A percentile compares a stretch with the other conserved stretches of the same genome.
These are phyloP conservation scores for Aleurites moluccanus DNA, from an alignment of 441 rosid genomes.

Conservation along the genomic window DNA sequence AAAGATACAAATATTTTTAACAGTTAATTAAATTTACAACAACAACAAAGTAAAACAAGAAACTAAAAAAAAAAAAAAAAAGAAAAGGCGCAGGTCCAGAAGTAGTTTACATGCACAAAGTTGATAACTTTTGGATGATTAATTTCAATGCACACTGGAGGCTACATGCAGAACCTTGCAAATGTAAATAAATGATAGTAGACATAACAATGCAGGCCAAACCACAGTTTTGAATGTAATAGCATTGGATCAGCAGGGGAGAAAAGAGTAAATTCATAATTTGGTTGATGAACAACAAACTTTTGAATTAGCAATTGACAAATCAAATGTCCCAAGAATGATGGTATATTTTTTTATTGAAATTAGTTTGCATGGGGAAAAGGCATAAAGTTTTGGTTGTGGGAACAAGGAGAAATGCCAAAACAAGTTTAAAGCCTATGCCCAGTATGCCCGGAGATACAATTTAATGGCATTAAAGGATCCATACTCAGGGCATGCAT, in stretches of 20 bases:
- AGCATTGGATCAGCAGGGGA: neutral
- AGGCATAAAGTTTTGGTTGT: neutral
- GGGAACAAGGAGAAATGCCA: neutral
- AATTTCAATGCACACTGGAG: neutral
- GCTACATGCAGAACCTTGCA: neutral
- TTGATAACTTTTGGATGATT: neutral
- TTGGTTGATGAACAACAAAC: neutral
- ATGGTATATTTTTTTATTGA: neutral
- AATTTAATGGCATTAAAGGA: neutral
- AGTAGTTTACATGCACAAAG: neutral
- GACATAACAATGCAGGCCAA: neutral
- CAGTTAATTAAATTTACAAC: neutral
- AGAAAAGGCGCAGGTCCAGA: neutral
- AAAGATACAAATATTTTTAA: constrained; percentile 5
- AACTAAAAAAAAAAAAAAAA: neutral
- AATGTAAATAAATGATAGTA: neutral
- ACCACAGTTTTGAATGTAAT: constrained; percentile 11
- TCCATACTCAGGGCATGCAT: neutral
- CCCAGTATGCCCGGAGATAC: neutral
- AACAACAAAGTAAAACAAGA: neutral
- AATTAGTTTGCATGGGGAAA: neutral
- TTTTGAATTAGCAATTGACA: neutral
- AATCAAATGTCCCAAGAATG: neutral
- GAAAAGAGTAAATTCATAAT: neutral
- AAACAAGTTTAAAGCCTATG: neutral